Percentiles rank a stretch among this genome's conserved stretches.
Conservation (phyloP, 306 rosid species). For the Inga leiocalycina region DNA sequence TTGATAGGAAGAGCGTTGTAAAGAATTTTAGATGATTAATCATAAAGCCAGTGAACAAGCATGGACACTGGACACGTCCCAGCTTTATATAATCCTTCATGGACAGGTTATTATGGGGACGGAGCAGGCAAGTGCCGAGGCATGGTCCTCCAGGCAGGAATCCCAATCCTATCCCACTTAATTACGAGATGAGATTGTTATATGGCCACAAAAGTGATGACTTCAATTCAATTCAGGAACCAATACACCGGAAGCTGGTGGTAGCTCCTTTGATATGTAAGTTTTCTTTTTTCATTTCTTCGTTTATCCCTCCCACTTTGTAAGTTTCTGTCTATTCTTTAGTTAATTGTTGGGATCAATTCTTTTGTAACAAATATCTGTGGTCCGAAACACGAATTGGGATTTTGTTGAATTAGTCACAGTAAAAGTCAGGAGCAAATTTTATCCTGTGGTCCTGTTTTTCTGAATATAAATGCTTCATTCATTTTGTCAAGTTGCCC, state of each 20-base stretch:
- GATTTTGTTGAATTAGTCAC: slow-evolving; percentile 29
- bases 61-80: slow-evolving; percentile 25
- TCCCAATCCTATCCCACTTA: slow-evolving; percentile 23
- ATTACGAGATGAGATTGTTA: slow-evolving; percentile 14
- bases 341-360: slow-evolving; percentile 50
- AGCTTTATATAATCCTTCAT: slow-evolving; percentile 21
- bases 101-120: slow-evolving; percentile 20
- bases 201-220: slow-evolving; percentile 20
- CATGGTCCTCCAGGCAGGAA: slow-evolving; percentile 32
- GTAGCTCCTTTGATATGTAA: slow-evolving; percentile 32
- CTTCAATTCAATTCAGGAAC: slow-evolving; percentile 21
- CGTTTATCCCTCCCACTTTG: slow-evolving; percentile 32
- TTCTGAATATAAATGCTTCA: not conserved
- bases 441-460: not conserved
- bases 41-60: slow-evolving; percentile 30
- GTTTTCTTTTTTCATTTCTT: slow-evolving; percentile 10
- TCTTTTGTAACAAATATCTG: slow-evolving; percentile 69
- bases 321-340: slow-evolving; percentile 47
- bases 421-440: slow-evolving; percentile 7
- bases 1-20: slow-evolving; percentile 21
- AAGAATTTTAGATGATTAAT: slow-evolving; percentile 24
- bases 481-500: not conserved
- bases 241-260: slow-evolving; percentile 22
- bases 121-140: not conserved
- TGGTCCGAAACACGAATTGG: slow-evolving; percentile 26